phyloP scores from a whole-genome alignment of 306 rosid genomes.

The Castanospermum australe region DNA sequence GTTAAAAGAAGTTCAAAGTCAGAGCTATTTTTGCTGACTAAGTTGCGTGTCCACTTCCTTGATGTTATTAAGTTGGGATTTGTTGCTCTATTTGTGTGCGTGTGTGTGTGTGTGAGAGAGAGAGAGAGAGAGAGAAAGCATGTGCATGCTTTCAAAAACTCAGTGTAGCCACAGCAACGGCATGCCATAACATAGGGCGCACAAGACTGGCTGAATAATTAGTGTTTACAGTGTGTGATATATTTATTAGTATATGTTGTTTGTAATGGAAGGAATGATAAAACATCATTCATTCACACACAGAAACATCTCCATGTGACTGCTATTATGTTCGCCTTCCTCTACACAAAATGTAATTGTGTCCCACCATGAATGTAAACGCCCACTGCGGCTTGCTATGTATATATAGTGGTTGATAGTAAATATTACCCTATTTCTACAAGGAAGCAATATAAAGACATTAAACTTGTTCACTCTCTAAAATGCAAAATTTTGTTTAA shows the following conservation, averaged over 20 bases:
- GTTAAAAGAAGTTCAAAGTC: constrained; percentile 11
- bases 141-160: constrained; percentile 10
- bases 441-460: not conserved
- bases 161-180: not conserved
- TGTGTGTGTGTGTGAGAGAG: not conserved
- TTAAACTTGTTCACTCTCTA: not conserved
- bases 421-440: not conserved
- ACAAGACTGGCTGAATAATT: constrained; percentile 12
- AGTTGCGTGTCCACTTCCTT: not conserved
- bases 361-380: constrained; percentile 21
- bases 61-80: not conserved
- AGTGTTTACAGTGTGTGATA: not conserved
- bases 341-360: constrained; percentile 10
- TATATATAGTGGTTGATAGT: not conserved
- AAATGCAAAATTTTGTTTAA: not conserved
- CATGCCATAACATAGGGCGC: not conserved
- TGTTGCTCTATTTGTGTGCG: not conserved
- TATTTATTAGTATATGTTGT: constrained; percentile 23
- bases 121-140: constrained; percentile 15
- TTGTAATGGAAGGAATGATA: constrained; percentile 39
- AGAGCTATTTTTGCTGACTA: constrained; percentile 13
- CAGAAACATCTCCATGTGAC: constrained; percentile 37
- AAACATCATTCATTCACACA: constrained; percentile 17
- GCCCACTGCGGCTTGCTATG: not conserved
- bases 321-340: constrained; percentile 34